These are phyloP conservation scores for Kalanchoe fedtschenkoi DNA, from an alignment of 164 flowering plant species.

Conservation along the genomic window DNA sequence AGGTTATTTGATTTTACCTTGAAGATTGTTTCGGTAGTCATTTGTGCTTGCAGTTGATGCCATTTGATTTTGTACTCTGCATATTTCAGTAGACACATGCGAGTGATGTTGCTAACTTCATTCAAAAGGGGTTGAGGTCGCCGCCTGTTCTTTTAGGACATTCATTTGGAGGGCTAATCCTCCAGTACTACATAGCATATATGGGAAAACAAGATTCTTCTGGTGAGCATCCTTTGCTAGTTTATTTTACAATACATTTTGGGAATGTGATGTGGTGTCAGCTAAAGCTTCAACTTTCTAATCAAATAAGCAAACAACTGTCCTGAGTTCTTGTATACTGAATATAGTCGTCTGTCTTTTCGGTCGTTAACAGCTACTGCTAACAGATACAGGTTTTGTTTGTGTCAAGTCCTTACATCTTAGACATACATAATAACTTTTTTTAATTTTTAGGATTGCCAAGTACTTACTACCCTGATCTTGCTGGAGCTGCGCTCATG, in stretches of 20 bases:
- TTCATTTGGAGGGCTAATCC: conserved; percentile 89
- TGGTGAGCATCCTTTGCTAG: conserved; percentile 19
- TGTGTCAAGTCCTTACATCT: background rate
- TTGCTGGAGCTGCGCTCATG: conserved; percentile 65
- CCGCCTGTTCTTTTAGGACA: conserved; percentile 80
- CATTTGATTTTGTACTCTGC: background rate
- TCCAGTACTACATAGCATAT: conserved; percentile 62
- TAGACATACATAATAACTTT: background rate
- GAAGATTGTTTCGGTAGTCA: background rate
- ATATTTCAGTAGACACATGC: conserved; percentile 80
- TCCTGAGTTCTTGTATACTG: background rate
- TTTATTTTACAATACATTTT: background rate
- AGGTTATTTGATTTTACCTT: conserved; percentile 31
- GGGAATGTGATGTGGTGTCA: background rate
- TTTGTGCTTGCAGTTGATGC: background rate
- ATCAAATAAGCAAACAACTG: background rate
- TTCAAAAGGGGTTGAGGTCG: conserved; percentile 29
- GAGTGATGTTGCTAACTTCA: conserved; percentile 66
- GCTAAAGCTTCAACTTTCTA: background rate
- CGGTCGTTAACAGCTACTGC: background rate
- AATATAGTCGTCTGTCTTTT: background rate
- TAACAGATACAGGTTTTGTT: background rate
- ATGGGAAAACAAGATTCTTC: conserved; percentile 14
- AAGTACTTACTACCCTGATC: conserved; percentile 25
- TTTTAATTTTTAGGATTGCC: conserved; percentile 18